phyloP scores from a whole-genome alignment of 306 rosid genomes.

The Begonia loranthoides region DNA sequence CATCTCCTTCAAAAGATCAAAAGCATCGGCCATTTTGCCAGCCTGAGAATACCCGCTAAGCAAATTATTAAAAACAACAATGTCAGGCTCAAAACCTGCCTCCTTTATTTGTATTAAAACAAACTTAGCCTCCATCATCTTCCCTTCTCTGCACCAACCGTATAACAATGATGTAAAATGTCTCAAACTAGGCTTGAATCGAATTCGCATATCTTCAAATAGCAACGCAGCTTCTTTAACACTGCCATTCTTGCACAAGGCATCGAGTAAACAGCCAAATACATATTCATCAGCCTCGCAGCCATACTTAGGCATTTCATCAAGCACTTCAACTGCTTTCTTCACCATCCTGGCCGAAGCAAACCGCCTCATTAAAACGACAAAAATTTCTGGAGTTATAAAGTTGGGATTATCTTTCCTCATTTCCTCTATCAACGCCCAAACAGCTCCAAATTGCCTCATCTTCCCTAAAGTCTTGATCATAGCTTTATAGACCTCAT shows the following conservation, averaged over 20 bases:
- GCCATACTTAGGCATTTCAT: slow-evolving; percentile 82
- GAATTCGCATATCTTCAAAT: slow-evolving; percentile 61
- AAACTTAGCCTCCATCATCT: slow-evolving; percentile 59
- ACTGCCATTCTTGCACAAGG: slow-evolving; percentile 71
- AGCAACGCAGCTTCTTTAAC: slow-evolving; percentile 63
- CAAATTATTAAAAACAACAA: slow-evolving; percentile 64
- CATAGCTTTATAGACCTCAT: slow-evolving; percentile 60
- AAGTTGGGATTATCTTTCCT: slow-evolving; percentile 49
- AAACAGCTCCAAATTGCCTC: slow-evolving; percentile 76
- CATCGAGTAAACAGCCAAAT: slow-evolving; percentile 77
- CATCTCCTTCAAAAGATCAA: slow-evolving; percentile 71
- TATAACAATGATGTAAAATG: slow-evolving; percentile 80
- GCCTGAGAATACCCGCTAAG: slow-evolving; percentile 61
- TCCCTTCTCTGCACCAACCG: slow-evolving; percentile 89
- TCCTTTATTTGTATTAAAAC: slow-evolving; percentile 70
- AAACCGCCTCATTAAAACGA: slow-evolving; percentile 70
- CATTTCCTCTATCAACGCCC: slow-evolving; percentile 82
- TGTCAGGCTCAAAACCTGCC: slow-evolving; percentile 49
- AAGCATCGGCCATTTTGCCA: slow-evolving; percentile 69
- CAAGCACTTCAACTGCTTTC: slow-evolving; percentile 64
- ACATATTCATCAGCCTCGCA: slow-evolving; percentile 70
- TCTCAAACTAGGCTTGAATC: slow-evolving; percentile 36
- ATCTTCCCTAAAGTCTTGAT: slow-evolving; percentile 58
- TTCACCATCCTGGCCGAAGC: slow-evolving; percentile 79
- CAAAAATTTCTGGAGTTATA: slow-evolving; percentile 45